These are phyloP conservation scores for Prunus mongolica DNA, from an alignment of 306 rosid species.

Conservation along the genomic window DNA sequence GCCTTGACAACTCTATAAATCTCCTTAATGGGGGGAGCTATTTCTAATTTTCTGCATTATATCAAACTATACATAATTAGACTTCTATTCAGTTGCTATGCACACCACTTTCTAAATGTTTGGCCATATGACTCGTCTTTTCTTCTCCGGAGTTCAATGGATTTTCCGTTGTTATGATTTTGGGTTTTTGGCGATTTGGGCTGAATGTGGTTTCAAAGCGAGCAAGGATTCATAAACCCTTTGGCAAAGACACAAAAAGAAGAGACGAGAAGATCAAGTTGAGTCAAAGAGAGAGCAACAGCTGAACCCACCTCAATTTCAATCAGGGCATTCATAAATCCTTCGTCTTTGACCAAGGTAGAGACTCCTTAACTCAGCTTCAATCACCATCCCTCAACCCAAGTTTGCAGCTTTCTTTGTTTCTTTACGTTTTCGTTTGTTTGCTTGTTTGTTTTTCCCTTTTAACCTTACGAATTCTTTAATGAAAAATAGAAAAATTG, in stretches of 20 bases:
- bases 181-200: background rate
- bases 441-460: background rate
- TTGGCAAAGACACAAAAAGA: background rate
- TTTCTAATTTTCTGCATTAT: no score
- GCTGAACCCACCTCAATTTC: background rate
- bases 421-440: background rate
- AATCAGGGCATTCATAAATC: no score
- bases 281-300: background rate
- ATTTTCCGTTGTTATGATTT: background rate
- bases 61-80: no score
- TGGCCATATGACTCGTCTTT: background rate
- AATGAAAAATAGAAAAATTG: background rate
- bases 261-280: background rate
- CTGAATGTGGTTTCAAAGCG: background rate
- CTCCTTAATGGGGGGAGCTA: no score
- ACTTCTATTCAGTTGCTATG: background rate
- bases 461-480: no score
- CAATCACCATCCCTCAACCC: no score
- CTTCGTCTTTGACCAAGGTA: no score
- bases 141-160: no score
- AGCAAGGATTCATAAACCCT: background rate
- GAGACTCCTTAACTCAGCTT: no score
- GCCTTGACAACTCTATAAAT: no score
- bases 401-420: background rate
- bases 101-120: no score